Evolutionary conservation across 2,329 filamentous ascomycete genomes (phyloP), one percentile per base, ranked within the genome.

Genomic region (Cladosporium sp.): DNA sequence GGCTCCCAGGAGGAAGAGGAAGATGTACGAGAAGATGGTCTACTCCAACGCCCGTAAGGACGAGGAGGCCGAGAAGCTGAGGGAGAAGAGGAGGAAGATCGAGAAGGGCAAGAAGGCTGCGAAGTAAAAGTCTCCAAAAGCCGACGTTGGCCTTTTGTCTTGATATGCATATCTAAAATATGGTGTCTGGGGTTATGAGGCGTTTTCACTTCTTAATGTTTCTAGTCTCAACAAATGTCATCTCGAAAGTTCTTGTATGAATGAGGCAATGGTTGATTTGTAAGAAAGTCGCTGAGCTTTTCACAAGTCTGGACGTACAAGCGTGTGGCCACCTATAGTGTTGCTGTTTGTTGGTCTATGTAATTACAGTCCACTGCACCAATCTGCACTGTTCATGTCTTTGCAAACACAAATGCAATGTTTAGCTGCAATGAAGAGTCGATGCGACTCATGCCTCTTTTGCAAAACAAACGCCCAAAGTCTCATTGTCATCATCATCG

Each of bases 1-100:
- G 94, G 87, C 97, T 80, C 90, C 89, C 74, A 90, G 95, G 75
- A 94, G 95, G 84, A 99, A 97, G 86, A 83, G 94, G 69, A 97
- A 97, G 85, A 79, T 97, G 69, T 88, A 93, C 65, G 94, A 97
- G 80, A 94, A 97, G 80, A 99, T 99, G 90, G 82, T 91, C 70
- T 95, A 96, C 76, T 91, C 86, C 61, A 96, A 97, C 76, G 92
- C 88, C 77, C 92, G 94, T 82, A 90, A 91, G 80, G 93, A 93
- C 65, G 88, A 86, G 24, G 91, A 96, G 78, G 90, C 93, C 48
- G 88, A 93, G 78, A 89, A 87, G 77, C 77, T 99, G 72, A 83
- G 92, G 66, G 83, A 82, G 58, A 99, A 99, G 87, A 86, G 90
- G 75, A 89, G 94, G 77, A 96, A 86, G 82, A 75, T 97, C 61